phyloP scores from a whole-genome alignment of 257 asterid genomes.

The Solanum ossicruentum region DNA sequence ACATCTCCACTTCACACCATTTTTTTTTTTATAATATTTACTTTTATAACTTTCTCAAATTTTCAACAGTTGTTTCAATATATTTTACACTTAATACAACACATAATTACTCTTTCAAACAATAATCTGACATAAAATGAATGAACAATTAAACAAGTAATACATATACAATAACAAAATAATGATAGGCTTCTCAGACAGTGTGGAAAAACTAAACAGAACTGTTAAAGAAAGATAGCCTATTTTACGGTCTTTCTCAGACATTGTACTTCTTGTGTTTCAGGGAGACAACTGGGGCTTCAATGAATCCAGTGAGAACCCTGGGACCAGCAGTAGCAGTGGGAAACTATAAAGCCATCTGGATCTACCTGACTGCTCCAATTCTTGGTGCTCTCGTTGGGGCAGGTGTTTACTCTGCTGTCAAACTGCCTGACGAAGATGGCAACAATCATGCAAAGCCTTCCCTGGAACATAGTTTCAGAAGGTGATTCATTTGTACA shows the following conservation, averaged over 20 bases:
- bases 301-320: constrained; percentile 89
- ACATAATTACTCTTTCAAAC: neutral
- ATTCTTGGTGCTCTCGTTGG: constrained; percentile 67
- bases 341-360: constrained; percentile 58
- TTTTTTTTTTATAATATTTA: neutral
- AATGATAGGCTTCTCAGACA: neutral
- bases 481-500: constrained; percentile 16
- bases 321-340: constrained; percentile 80
- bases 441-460: constrained; percentile 15
- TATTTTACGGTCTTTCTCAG: neutral
- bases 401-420: constrained; percentile 62
- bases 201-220: neutral
- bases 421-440: constrained; percentile 48
- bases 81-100: neutral
- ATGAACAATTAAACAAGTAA: neutral
- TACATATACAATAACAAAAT: neutral
- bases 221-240: neutral
- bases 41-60: neutral
- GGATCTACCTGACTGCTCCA: constrained; percentile 82
- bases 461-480: constrained; percentile 40
- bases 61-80: neutral
- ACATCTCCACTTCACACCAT: neutral
- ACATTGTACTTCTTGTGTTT: neutral
- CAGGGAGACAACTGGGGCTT: constrained; percentile 68
- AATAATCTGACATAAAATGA: neutral